These are phyloP conservation scores for Rhodotorula sp. DNA, from an alignment of 1,284 basidiomycete species.

Conservation along the genomic window DNA sequence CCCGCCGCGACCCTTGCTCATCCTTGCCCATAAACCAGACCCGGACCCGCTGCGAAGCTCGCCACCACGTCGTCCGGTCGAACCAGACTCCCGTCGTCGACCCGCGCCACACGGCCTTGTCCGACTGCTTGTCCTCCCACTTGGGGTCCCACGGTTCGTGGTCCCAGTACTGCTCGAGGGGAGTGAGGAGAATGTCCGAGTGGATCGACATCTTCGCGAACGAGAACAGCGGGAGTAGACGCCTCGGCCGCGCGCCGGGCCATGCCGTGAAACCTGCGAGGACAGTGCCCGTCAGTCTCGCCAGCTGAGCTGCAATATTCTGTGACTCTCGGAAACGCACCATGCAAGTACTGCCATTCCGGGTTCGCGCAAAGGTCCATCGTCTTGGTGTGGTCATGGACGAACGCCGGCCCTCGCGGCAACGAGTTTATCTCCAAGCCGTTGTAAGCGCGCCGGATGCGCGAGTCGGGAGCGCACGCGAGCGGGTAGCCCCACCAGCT, in stretches of 20 bases:
- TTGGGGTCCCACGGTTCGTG: conserved; percentile 40
- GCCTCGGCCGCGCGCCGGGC: conserved; percentile 39
- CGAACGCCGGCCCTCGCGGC: conserved; percentile 46
- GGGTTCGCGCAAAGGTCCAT: conserved; percentile 57
- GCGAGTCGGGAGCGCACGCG: conserved; percentile 44
- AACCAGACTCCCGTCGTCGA: conserved; percentile 52
- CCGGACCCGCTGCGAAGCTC: conserved; percentile 50
- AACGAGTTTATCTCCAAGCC: conserved; percentile 42
- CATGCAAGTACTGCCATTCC: conserved; percentile 46
- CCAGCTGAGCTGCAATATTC: no score
- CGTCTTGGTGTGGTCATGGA: conserved; percentile 52
- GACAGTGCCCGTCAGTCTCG: no score
- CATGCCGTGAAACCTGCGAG: conserved; percentile 39
- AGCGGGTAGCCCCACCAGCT: conserved; percentile 45
- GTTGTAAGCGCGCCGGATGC: conserved; percentile 41
- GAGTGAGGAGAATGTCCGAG: conserved; percentile 45
- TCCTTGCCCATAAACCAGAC: conserved; percentile 44
- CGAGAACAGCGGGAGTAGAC: conserved; percentile 44
- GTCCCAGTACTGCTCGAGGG: conserved; percentile 46
- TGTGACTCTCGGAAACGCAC: neutral
- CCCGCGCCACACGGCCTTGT: conserved; percentile 50
- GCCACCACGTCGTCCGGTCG: conserved; percentile 48
- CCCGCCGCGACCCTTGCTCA: conserved; percentile 14
- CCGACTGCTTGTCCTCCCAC: conserved; percentile 49
- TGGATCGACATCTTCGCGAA: conserved; percentile 45